phyloP scores from a whole-genome alignment of 257 asterid genomes.

The Capsicum pubescens region DNA sequence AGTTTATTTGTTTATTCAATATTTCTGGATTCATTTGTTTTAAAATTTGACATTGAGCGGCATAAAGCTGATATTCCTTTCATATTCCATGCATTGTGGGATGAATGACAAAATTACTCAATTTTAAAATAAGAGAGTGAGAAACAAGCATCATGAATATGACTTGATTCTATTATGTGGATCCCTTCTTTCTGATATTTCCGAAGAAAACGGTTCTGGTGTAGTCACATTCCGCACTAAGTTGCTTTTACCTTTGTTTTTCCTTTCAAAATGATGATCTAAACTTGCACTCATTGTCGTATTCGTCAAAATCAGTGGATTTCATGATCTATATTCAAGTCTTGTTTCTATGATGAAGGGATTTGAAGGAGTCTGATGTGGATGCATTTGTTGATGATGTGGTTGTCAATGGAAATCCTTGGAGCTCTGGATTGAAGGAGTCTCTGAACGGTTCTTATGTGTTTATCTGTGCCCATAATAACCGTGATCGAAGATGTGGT shows the following conservation, averaged over 20 bases:
- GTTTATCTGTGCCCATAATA: conserved; percentile 89
- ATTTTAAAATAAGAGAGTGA: neutral
- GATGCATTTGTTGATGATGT: conserved; percentile 86
- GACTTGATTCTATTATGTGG: conserved; percentile 3
- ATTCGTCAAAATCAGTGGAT: neutral
- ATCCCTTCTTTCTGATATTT: neutral
- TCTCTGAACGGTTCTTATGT: conserved; percentile 78
- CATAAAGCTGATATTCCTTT: conserved; percentile 8
- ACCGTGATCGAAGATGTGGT: conserved; percentile 89
- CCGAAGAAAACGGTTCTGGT: neutral
- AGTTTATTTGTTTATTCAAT: conserved; percentile 26
- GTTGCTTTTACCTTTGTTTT: too few relatives aligned
- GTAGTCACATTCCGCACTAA: neutral
- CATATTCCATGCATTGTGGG: neutral
- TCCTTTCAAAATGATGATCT: neutral
- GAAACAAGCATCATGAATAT: neutral
- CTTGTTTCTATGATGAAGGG: conserved; percentile 52
- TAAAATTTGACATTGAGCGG: neutral
- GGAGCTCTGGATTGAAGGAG: conserved; percentile 71
- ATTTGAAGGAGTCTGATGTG: conserved; percentile 74
- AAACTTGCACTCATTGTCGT: neutral
- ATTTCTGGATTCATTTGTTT: neutral
- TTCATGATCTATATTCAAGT: neutral
- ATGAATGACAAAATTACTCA: neutral
- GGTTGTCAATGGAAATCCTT: conserved; percentile 75